Base-by-base conservation (phyloP, 169 alveolate species). In the Babesia bovis region DNA sequence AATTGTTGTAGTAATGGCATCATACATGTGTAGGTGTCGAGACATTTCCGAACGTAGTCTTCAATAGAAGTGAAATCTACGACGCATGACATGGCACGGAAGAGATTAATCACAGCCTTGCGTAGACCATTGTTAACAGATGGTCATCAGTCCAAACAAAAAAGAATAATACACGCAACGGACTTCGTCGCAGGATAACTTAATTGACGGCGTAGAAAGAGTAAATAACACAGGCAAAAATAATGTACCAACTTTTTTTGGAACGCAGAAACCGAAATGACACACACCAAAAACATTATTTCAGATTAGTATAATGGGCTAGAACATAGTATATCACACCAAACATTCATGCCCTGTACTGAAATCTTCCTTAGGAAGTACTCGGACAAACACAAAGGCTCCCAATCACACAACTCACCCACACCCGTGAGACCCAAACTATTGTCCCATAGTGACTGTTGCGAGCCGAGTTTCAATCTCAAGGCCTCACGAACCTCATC, bases 1-100 rank as follows among this genome's bases (percentile, higher is more conserved):
- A 81, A 81, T 63, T 69, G 83, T 66, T 71, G 83, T 69, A 81
- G 83, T 81, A 81, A 81, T 81, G 88, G 88, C 49, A 81, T 68
- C 88, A 81, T 81, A 52, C 84, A 81, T 68, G 69, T 51, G 88
- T 81, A 81, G 85, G 65, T 41, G 72, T 81, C 88, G 63, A 81
- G 63, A 32, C 85, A 81, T 71, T 66, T 81, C 83, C 84, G 63
- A 65, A 71, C 52, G 78, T 52, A 71, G 33, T 81, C 88, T 38
- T 81, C 88, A 25, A 81, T 30, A 30, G 65, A 57, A 28, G 75
- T 35, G 44, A 73, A 21, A 32, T 81, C 88, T 81, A 50, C 53
- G 63, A 25, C 53, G 50, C 42, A 67, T 28, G 68, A 67, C 40
- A 10, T 36, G 40, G 13, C n/a, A 23, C 40, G 71, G 1, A 63